Base-by-base conservation (phyloP, 2,329 filamentous ascomycete genomes). In the Pseudogymnoascus pannorum region DNA sequence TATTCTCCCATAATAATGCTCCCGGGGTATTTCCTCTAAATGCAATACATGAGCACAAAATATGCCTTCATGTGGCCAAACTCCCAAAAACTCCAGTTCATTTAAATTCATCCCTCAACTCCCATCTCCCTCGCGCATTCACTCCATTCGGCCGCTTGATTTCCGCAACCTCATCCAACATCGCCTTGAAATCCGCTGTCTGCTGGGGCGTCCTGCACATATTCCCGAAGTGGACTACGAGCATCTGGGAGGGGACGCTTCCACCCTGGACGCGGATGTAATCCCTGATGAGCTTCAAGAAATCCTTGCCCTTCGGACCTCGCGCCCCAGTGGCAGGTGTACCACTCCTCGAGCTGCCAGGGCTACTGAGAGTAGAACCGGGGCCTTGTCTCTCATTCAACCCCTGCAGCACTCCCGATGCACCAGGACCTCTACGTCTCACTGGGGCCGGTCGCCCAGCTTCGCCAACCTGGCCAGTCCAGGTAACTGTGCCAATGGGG, bases 201-300 rank as follows among this genome's bases (percentile, higher is more conserved):
- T 89, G 83, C 64, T 84, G 82, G 24, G 80, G 75, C 44, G 85
- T 89, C 20, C 81, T 83, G 71, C 91, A 96, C 69, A 86, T 89
- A 12, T 84, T 84, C 73, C 92, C 91, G 74, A 97, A 97, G 70
- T 96, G 91, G 69, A 96, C 89, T 22, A 96, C 88, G 48, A 97
- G 75, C 79, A 91, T 87, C 76, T 95, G 91, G 42, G 89, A 92
- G 4, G 90, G 86, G 5, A 89, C 90, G 33, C 84, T 82, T 3
- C 92, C 92, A 8, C 89, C 89, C 61, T 95, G 91, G 22, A 84
- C 80, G 48, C 81, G 80, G 66, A 97, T 86, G 68, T 92, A 97
- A 42, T 87, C 83, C 38, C 87, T 86, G 61, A 97, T 95, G 78
- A 89, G 79, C 57, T 78, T 79, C 66, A 85, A 79, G 68, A 91